phyloP scores from a whole-genome alignment of 2,329 filamentous ascomycete species.

The Hortaea werneckii region DNA sequence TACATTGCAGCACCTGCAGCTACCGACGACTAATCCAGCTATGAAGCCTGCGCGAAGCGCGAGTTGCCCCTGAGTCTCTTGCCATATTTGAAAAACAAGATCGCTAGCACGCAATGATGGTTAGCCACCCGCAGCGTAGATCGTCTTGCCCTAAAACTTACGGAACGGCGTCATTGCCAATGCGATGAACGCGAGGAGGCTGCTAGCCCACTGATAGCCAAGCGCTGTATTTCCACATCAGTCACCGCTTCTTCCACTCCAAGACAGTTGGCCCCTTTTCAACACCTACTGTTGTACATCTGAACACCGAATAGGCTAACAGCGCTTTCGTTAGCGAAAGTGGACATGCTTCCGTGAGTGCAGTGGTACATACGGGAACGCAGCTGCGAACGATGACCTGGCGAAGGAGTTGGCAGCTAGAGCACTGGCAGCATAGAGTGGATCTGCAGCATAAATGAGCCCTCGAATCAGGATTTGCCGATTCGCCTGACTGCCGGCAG shows the following conservation, averaged over 20 bases:
- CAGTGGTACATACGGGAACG: conserved; percentile 27
- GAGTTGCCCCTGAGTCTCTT: conserved; percentile 38
- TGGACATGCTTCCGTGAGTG: not conserved
- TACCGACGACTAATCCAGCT: conserved; percentile 17
- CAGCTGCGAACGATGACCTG: conserved; percentile 38
- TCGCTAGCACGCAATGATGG: conserved; percentile 19
- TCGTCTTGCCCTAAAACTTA: conserved; percentile 12
- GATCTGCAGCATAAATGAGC: conserved; percentile 27
- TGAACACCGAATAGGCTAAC: conserved; percentile 30
- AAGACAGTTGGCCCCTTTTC: conserved; percentile 4
- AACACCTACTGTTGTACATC: conserved; percentile 40
- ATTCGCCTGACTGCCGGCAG: not conserved
- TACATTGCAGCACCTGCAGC: not conserved
- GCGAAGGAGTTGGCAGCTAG: conserved; percentile 43
- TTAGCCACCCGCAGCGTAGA: conserved; percentile 2
- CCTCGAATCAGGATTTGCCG: not conserved
- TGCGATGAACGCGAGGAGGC: conserved; percentile 36
- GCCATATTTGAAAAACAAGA: conserved; percentile 41
- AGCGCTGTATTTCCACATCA: conserved; percentile 27
- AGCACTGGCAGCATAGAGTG: conserved; percentile 40
- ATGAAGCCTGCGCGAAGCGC: conserved; percentile 33
- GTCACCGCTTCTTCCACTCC: conserved; percentile 34
- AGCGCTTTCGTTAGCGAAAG: conserved; percentile 5
- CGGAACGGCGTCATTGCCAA: conserved; percentile 39
- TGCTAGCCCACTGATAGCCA: conserved; percentile 42